These are phyloP conservation scores for Leccinum pachyderme DNA, from an alignment of 1,284 basidiomycete genomes.

Conservation along the genomic window DNA sequence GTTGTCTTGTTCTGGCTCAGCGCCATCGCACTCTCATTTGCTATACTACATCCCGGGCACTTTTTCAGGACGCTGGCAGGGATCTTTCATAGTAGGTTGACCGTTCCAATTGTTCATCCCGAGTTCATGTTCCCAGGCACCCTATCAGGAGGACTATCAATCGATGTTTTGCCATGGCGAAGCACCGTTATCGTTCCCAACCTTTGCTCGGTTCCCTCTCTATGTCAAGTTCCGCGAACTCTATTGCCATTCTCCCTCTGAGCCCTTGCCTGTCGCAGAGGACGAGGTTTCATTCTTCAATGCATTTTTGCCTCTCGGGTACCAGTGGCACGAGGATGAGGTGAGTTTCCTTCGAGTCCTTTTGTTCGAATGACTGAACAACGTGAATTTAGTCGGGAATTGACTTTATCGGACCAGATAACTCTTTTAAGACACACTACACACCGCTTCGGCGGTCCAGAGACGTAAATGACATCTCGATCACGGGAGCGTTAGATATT, in stretches of 20 bases:
- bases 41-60: slow-evolving; percentile 40
- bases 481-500: slow-evolving; percentile 36
- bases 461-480: slow-evolving; percentile 15
- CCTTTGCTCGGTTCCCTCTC: slow-evolving; percentile 40
- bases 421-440: slow-evolving; percentile 38
- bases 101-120: neutral
- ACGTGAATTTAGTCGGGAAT: slow-evolving; percentile 38
- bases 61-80: slow-evolving; percentile 47
- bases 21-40: slow-evolving; percentile 1
- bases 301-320: slow-evolving; percentile 46
- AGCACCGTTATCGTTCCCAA: slow-evolving; percentile 35
- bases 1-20: slow-evolving; percentile 9
- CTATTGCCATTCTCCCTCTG: slow-evolving; percentile 35
- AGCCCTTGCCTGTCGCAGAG: slow-evolving; percentile 28
- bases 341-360: slow-evolving; percentile 24
- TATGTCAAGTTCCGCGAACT: slow-evolving; percentile 48
- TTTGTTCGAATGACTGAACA: slow-evolving; percentile 6
- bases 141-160: slow-evolving; percentile 36
- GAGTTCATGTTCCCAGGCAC: slow-evolving; percentile 33
- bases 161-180: slow-evolving; percentile 34
- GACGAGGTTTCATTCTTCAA: slow-evolving; percentile 32
- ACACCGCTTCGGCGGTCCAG: slow-evolving; percentile 13
- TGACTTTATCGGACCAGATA: slow-evolving; percentile 37
- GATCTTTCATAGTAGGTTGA: slow-evolving; percentile 42
- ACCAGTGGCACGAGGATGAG: slow-evolving; percentile 35